Base-by-base conservation (phyloP, 768 basidiomycete species). In the Psilocybe tampanensis region DNA sequence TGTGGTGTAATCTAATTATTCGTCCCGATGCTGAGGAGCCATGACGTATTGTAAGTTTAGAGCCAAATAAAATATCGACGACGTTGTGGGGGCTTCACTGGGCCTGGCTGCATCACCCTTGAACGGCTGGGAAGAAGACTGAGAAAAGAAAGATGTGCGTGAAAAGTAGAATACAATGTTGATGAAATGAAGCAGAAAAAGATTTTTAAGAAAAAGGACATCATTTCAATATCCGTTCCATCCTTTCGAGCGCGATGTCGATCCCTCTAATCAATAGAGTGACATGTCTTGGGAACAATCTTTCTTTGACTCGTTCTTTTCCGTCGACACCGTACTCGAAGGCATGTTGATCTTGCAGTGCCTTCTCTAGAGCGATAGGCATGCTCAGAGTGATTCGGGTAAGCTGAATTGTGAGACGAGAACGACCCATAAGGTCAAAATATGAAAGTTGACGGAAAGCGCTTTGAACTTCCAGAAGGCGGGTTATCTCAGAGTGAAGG, bases 391-490 rank as follows among this genome's bases (percentile, higher is more conserved):
- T 87, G 64, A 92, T 86, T 18, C 92, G 83, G 2, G 87, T 86
- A 42, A 95, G 80, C 61, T 89, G 86, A 39, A 94, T 83, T 8
- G 88, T 88, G 33, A 94, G 76, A 9, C 90, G 83, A 2, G 86
- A 86, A 13, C 93, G 86, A 13, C 88, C 86, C 47, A 86, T 76
- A 56, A 94, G 72, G 69, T 93, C 90, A 60, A 93, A 81, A 66
- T 91, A 94, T 12, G 88, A 84, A 22, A 94, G 80, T 49, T 85
- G 80, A 22, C 87, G 84, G 58, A 95, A 87, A 6, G 84, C 83
- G 61, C 86, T 84, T 64, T 93, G 92, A 19, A 93, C 80, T 66
- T 94, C 92, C 60, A 93, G 81, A n/a, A 93, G 81, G 36, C 86
- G 84, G n/a, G 81, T 75, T 55, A 93, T 80, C 64, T 92, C 86